Base-by-base conservation (phyloP, 306 rosid genomes). In the Citrullus mucosospermus region DNA sequence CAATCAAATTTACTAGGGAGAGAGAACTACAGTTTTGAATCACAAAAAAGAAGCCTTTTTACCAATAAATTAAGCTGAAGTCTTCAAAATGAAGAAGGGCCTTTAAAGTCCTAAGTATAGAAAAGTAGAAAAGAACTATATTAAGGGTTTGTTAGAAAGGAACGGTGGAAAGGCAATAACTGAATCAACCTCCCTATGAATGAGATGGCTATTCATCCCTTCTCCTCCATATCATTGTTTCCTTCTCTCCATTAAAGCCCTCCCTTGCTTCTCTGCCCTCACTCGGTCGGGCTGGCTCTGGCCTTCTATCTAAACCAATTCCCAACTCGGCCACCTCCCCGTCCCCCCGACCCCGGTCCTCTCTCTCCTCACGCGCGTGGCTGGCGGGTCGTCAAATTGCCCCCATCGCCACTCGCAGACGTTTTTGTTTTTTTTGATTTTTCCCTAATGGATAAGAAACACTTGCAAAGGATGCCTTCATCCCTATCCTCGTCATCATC, bases 231-330 rank as follows among this genome's bases (percentile, higher is more conserved):
- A 67, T 20, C 56, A 14, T 44, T 60, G 5, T 17, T 48, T 58
- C 15, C 39, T 41, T 56, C 18, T 69, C 78, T 30, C 79, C 67
- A 38, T 76, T 56, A 76, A 76, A 76, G 67, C 69, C 69, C 41
- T 39, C 30, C 15, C 28, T 0, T 38, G 2, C 70, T 76, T 28
- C 56, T 58, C 16, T 58, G 15, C 39, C 39, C 32, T 48, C 5
- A 57, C 13, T 60, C 50, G 68, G 79, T 76, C 70, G 70, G 79
- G 79, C 79, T 76, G 70, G 68, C 22, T 13, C 14, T 11, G 68
- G 12, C 60, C 16, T 72, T 22, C 38, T 50, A 28, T 38, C 36
- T 20, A 38, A 3, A 43, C 20, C 54, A 1, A 36, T 76, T 25
- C 65, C 55, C 34, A 13, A 6, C 22, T 76, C 1, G 22, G 9